phyloP scores from a whole-genome alignment of 805 yeast species.

The Hanseniaspora jakobsenii region DNA sequence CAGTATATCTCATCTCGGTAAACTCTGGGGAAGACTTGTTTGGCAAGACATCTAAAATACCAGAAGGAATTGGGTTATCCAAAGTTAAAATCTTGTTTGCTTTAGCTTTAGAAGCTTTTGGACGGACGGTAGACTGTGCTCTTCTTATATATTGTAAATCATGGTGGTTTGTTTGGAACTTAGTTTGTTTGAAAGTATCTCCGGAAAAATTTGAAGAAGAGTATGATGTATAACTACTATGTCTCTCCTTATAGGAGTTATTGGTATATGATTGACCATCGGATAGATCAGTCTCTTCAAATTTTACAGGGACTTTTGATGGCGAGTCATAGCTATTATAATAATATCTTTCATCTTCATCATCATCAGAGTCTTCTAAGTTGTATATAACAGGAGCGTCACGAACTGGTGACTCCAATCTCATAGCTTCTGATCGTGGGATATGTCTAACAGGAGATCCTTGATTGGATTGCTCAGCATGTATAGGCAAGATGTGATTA shows the following conservation, averaged over 20 bases:
- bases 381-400: constrained; percentile 40
- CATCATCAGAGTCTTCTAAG: constrained; percentile 31
- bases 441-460: constrained; percentile 30
- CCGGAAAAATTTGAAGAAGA: constrained; percentile 26
- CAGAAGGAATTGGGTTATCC: constrained; percentile 90
- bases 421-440: constrained; percentile 55
- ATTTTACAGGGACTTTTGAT: constrained; percentile 17
- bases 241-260: constrained; percentile 21
- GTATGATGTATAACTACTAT: constrained; percentile 14
- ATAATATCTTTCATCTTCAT: constrained; percentile 23
- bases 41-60: constrained; percentile 71
- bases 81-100: constrained; percentile 58
- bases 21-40: constrained; percentile 85
- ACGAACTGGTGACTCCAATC: constrained; percentile 61
- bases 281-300: constrained; percentile 12
- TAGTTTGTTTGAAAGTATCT: constrained; percentile 29
- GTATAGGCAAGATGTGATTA: constrained; percentile 26
- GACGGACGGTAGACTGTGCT: constrained; percentile 55
- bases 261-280: constrained; percentile 17
- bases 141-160: constrained; percentile 33
- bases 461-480: background rate
- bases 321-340: constrained; percentile 20
- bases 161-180: constrained; percentile 29
- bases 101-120: constrained; percentile 62
- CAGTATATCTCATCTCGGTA: constrained; percentile 92